Evolutionary conservation across 2,329 filamentous ascomycete species (phyloP).

Genomic region (Colletotrichum gloeosporioides): DNA sequence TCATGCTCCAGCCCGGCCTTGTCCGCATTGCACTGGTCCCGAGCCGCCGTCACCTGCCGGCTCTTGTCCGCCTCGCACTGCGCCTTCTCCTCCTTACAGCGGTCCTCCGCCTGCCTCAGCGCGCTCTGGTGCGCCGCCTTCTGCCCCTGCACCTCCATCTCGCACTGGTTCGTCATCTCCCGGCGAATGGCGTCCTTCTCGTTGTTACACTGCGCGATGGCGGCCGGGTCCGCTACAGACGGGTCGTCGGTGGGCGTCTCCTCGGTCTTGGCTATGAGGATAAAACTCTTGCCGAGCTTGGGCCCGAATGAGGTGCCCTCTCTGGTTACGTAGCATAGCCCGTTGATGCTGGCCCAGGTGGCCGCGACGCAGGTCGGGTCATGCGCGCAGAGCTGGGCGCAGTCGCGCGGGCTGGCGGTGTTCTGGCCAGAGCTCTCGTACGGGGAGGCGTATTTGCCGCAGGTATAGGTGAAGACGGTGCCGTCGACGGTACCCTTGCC

Average conservation of each 20-base stretch:
- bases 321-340: background rate
- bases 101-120: background rate
- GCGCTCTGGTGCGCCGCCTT: background rate
- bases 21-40: background rate
- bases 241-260: background rate
- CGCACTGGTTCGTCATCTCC: background rate
- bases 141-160: background rate
- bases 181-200: background rate
- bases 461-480: background rate
- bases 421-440: background rate
- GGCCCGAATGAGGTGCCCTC: background rate
- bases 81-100: background rate
- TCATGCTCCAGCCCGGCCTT: rapidly evolving
- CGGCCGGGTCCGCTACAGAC: rapidly evolving
- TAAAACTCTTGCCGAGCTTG: no score
- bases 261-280: rapidly evolving
- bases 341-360: background rate
- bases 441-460: background rate
- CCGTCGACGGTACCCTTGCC: background rate
- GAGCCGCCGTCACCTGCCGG: background rate
- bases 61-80: background rate
- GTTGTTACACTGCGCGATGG: background rate
- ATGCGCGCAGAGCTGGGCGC: background rate
- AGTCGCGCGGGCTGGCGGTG: background rate
- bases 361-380: background rate